Conservation (phyloP, 345 rosid genomes). For the Sapria himalayana region DNA sequence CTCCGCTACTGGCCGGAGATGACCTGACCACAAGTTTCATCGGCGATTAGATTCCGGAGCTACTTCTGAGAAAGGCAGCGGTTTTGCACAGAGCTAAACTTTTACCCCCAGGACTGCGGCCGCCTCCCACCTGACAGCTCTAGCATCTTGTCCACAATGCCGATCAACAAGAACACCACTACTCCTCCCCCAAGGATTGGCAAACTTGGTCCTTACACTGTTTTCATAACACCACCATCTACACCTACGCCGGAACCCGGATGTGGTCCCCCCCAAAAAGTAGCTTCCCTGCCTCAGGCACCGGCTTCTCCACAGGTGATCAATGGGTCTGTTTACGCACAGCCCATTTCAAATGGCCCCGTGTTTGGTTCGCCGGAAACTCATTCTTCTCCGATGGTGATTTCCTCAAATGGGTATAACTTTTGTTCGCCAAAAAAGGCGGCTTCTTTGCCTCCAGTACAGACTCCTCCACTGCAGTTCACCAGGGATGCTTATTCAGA, state of each 20-base stretch:
- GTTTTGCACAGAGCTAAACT: too few species aligned
- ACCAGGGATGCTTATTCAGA: too few species aligned
- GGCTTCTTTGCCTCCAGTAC: constrained; percentile 33
- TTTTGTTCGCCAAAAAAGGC: constrained; percentile 18
- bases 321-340: constrained; percentile 20
- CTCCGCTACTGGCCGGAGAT: too few species aligned
- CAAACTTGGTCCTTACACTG: constrained; percentile 97
- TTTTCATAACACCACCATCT: constrained; percentile 87
- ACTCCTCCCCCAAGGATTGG: constrained; percentile 82
- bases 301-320: constrained; percentile 45
- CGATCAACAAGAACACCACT: constrained; percentile 46
- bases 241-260: constrained; percentile 43
- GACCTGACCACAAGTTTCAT: too few species aligned
- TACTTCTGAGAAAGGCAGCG: too few species aligned
- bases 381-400: too few species aligned
- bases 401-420: too few species aligned
- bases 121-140: too few species aligned
- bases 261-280: constrained; percentile 18
- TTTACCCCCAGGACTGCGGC: too few species aligned
- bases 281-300: constrained; percentile 29
- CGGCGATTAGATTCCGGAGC: too few species aligned
- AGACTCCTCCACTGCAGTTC: constrained; percentile 44
- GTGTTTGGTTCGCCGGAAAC: too few species aligned
- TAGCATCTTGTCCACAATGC: constrained; percentile 24
- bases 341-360: constrained; percentile 19